These are phyloP conservation scores for Russula brevipes DNA, from an alignment of 768 basidiomycete genomes.

Conservation along the genomic window DNA sequence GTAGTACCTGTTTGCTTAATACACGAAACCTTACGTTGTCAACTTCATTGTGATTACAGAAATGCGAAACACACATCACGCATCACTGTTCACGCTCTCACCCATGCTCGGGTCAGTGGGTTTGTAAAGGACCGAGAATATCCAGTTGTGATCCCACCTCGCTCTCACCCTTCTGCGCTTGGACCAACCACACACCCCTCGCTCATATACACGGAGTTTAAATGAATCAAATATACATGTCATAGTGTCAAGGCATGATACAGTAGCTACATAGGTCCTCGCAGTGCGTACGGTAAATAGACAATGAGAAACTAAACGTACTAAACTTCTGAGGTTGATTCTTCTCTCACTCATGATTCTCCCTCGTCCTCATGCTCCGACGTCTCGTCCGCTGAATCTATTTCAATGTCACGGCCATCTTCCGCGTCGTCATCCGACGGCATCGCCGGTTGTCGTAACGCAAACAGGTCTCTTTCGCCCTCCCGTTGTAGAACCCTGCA, in stretches of 20 bases:
- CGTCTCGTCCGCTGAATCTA: slow-evolving; percentile 1
- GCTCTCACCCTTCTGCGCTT: too few species aligned
- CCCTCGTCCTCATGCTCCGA: not conserved
- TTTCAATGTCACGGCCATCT: slow-evolving; percentile 21
- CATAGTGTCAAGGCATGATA: not conserved
- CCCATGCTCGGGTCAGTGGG: too few species aligned
- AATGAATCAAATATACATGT: not conserved
- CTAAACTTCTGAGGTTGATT: not conserved
- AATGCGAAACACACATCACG: too few species aligned
- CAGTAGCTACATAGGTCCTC: not conserved
- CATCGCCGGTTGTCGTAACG: slow-evolving; percentile 37
- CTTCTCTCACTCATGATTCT: not conserved
- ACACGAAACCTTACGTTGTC: too few species aligned
- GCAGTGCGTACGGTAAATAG: not conserved
- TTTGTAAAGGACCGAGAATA: too few species aligned
- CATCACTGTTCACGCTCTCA: too few species aligned
- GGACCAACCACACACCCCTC: too few species aligned
- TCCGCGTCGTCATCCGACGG: slow-evolving; percentile 32
- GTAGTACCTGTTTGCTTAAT: too few species aligned
- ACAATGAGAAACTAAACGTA: not conserved
- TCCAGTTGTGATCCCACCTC: too few species aligned
- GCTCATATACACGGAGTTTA: not conserved
- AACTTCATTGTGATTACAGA: too few species aligned
- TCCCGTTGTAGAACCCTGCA: slow-evolving; percentile 56
- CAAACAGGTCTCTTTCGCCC: slow-evolving; percentile 53